Evolutionary conservation across 805 yeast species (phyloP), one percentile per base, ranked within the genome.

Genomic region (Yarrowia yakushimensis): DNA sequence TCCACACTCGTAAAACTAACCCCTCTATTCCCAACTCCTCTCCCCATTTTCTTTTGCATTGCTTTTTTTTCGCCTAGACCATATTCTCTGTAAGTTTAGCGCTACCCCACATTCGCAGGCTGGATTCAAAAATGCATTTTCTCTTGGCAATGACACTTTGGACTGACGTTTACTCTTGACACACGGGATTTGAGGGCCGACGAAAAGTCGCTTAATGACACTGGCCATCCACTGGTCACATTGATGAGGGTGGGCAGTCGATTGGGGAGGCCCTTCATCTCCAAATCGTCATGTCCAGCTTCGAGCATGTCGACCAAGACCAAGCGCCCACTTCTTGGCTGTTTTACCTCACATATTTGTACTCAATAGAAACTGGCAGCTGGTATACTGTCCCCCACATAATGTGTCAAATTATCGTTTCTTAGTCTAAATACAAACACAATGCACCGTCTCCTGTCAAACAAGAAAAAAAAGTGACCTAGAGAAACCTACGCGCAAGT

Each of bases 301-400:
- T 18, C 28, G 13, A 30, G 7, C 27, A 30, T 30, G 13, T 9
- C 17, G 25, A 13, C 13, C 18, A 30, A 13, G 36, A 5, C 13
- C 18, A 30, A 30, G 52, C 52, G 52, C 52, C 52, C 52, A 45
- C 52, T 18, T 45, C 52, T 45, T 45, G 52, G 52, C 52, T 45
- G 52, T 27, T 30, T 45, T 45, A 23, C 52, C 4, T 13, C 52
- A 45, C 20, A 43, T 17, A n/a, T 18, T n/a, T 27, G 13, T 13
- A 15, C 34, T 17, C 50, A 15, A 20, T 28, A 28, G 36, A 45
- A 36, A 36, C 20, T 18, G 13, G 52, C 13, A 7, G 25, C 27
- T 30, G 52, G 25, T 45, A 45, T 45, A 45, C 9, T 30, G 15
- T 11, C 25, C 52, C 52, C 52, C 52, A 36, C 52, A 45, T 18